Evolutionary conservation across 1,284 basidiomycete species (phyloP), one percentile per base, ranked within the genome.

Genomic region (Quambalaria eucalypti): DNA sequence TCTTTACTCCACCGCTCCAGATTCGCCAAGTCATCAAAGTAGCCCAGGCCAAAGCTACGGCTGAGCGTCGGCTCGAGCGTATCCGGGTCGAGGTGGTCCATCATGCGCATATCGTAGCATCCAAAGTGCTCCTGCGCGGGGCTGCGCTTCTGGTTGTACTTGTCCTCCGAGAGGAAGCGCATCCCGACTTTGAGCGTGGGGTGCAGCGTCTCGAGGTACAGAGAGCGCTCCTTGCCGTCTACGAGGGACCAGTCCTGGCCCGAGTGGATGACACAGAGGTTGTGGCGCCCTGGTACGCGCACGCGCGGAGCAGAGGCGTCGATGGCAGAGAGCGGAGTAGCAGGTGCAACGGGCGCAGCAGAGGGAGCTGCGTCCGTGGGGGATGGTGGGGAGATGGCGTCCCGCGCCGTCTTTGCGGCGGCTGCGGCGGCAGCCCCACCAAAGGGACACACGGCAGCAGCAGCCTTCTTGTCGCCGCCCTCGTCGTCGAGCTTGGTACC

Each of bases 211-310:
- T 51, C 2, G 23, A 51, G 7, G 26, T 51, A 51, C 19, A 51
- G 26, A 26, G 19, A 19, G 14, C 50, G 50, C 25, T 51, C 50
- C 25, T 47, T 19, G 19, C 50, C 50, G 4, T 47, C 25, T 14
- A 51, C n/a, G 4, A 12, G 16, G 10, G 28, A 36, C 30, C 28
- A 51, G 25, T 51, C 50, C 42, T 51, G 50, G 42, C 50, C 50
- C 9, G 50, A 51, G 50, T 39, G 30, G 28, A 51, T 51, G 28
- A 51, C 50, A 23, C 50, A 51, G 26, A 51, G 33, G 16, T 51
- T 51, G 16, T 51, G 25, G 10, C 21, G 33, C 10, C 50, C 50
- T 9, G 28, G 28, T 14, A 39, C 33, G 12, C 4, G 19, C 9
- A 4, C 33, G 16, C 33, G 19, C 10, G 16, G 16, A 4, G 36